phyloP scores from a whole-genome alignment of 176 grass and related monocot species.

The Alopecurus myosuroides region DNA sequence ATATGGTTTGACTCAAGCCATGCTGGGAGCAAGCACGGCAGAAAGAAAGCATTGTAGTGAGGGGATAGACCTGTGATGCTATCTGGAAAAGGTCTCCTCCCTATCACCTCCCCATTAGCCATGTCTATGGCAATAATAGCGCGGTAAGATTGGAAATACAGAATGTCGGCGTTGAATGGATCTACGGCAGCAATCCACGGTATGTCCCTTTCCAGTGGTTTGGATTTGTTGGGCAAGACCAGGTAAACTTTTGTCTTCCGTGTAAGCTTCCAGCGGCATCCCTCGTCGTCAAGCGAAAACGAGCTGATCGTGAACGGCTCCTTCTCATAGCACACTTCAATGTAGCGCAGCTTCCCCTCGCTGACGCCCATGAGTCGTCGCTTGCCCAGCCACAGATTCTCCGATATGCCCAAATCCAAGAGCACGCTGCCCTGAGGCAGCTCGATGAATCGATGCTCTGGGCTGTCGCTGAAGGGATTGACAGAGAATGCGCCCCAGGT shows the following conservation, averaged over 20 bases:
- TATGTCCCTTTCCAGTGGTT: no score
- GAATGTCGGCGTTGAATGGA: background rate
- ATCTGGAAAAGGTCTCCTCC: background rate
- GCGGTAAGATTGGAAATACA: background rate
- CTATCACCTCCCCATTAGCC: background rate
- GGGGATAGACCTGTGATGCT: background rate
- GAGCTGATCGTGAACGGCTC: no score
- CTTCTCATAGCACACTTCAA: background rate
- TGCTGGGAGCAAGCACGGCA: background rate
- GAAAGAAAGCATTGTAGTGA: background rate
- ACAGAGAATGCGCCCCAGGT: no score
- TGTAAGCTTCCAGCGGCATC: no score
- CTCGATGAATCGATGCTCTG: background rate
- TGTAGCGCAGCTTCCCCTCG: background rate
- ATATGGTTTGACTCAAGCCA: slow-evolving; percentile 1
- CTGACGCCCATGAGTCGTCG: background rate
- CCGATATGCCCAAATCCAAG: background rate
- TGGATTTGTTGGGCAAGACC: no score
- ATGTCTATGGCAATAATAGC: background rate
- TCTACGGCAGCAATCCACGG: background rate
- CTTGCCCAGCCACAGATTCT: background rate
- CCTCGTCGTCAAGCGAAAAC: no score
- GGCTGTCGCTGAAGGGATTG: background rate
- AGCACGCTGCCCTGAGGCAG: background rate
- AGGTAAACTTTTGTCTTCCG: no score